Evolutionary conservation across 129 eudicot genomes (phyloP).

Genomic region (Smallanthus sonchifolius): DNA sequence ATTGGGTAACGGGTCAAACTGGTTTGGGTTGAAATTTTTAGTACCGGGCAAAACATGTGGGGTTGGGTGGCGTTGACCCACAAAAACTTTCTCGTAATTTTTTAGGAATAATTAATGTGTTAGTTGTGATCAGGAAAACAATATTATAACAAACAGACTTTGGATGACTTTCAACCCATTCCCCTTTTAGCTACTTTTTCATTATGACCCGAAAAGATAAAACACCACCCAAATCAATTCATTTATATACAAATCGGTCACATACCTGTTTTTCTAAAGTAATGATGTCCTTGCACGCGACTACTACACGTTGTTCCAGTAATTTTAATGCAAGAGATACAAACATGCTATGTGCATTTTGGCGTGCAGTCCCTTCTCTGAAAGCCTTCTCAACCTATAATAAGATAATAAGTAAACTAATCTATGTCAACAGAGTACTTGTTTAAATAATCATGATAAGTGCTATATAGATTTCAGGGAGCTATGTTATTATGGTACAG

Average conservation of each 20-base stretch:
- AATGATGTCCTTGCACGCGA: slow-evolving; percentile 91
- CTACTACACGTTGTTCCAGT: slow-evolving; percentile 85
- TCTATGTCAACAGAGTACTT: neutral
- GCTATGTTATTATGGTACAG: neutral
- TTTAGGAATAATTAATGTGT: neutral
- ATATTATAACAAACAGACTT: neutral
- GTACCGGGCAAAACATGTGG: neutral
- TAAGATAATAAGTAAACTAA: neutral
- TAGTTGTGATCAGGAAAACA: neutral
- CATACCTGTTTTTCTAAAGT: slow-evolving; percentile 91
- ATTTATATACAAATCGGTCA: neutral
- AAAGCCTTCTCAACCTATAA: slow-evolving; percentile 95
- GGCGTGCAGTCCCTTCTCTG: slow-evolving; percentile 99
- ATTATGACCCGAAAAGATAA: neutral
- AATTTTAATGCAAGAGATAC: slow-evolving; percentile 92
- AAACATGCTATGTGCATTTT: slow-evolving; percentile 98
- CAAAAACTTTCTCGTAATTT: neutral
- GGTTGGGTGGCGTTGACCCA: neutral
- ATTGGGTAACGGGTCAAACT: neutral
- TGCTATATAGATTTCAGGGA: neutral
- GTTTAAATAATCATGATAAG: neutral
- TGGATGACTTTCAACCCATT: neutral
- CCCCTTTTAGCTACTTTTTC: neutral
- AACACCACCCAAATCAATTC: neutral
- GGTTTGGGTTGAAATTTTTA: neutral